Evolutionary conservation across 371 early-diverging fungal genomes (phyloP), one percentile per base, ranked within the genome.

Genomic region (Mortierella sp.): DNA sequence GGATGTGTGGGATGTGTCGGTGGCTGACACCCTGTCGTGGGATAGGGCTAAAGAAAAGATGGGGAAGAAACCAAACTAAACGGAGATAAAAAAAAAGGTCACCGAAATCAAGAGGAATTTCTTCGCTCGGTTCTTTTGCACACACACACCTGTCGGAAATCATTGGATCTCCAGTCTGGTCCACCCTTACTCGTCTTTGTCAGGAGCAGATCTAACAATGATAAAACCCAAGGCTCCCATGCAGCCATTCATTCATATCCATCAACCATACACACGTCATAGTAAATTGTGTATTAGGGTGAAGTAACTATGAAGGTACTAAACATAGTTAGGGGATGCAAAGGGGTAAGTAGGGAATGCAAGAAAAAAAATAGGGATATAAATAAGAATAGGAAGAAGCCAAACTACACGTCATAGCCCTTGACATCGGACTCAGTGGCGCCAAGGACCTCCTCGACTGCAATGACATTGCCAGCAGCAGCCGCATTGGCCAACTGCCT

Each of bases 401-500:
- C 0, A 32, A 21, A 75, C 32, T 79, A 79, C 35, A 79, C 75
- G 16, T 48, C 46, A 70, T 79, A 79, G 29, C 75, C 75, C 44
- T 70, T 72, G 24, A n/a, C 70, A 3, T 75, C 38, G 48, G 58
- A 3, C n/a, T 44, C 48, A 48, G 48, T 24, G 10, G 76, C 56
- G 21, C 70, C 79, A 76, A 83, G n/a, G 41, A 83, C 80, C 27
- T 79, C 75, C 72, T 83, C 83, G n/a, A 83, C 80, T 1, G 51
- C 75, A 56, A 88, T 70, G 2, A 75, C 10, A n/a, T 78, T 79
- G 16, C 88, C 88, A n/a, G 76, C 76, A 11, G 78, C 84, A 8
- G 88, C 84, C 14, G 75, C 83, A 41, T 4, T 56, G 14, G 89
- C 89, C 71, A 89, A 60, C 48, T 75, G 70, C 29, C 84, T 58